Evolutionary conservation across 2,329 filamentous ascomycete genomes (phyloP), one percentile per base, ranked within the genome.

Genomic region (Teratosphaeria viscida): DNA sequence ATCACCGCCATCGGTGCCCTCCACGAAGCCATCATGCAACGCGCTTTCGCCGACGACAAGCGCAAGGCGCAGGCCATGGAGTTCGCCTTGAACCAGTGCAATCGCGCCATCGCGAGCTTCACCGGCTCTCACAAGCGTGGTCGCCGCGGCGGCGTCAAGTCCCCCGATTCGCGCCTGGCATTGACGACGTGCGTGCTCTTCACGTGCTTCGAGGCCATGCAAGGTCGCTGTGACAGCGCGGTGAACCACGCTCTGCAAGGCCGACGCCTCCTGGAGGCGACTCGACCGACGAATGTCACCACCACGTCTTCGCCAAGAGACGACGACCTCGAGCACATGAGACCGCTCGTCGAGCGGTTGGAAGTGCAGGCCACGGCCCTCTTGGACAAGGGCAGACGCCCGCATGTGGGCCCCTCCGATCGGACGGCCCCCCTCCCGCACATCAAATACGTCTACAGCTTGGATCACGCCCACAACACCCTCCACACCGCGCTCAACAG

Each of bases 121-220:
- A 71, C 70, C 5, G 62, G 56, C 56, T 52, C 39, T 26, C 11
- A 52, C 7, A 56, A 49, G 39, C 49, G 34, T 29, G 35, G 37
- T 10, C 47, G 53, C 8, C 34, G 47, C 3, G 35, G 43, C n/a
- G 34, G 43, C n/a, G 34, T 60, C 58, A 27, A 57, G 62, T 23
- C 66, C 62, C 32, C 64, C 60, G 29, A 68, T 52, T 68, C 65
- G 32, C 57, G 66, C 19, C 59, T 71, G 16, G 67, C 68, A 14
- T 59, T 72, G 34, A 69, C 66, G 14, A 70, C 70, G 2, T 72
- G 70, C 58, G 68, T 71, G 5, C 63, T 72, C 11, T 72, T 71
- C 52, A 72, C 69, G 5, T 70, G 69, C 58, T 70, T 72, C 55
- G 70, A 72, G 59, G 65, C 69, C 8, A 68, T 71, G 67, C 69